Conservation (phyloP, 129 eudicot genomes). For the Tagetes erecta region DNA sequence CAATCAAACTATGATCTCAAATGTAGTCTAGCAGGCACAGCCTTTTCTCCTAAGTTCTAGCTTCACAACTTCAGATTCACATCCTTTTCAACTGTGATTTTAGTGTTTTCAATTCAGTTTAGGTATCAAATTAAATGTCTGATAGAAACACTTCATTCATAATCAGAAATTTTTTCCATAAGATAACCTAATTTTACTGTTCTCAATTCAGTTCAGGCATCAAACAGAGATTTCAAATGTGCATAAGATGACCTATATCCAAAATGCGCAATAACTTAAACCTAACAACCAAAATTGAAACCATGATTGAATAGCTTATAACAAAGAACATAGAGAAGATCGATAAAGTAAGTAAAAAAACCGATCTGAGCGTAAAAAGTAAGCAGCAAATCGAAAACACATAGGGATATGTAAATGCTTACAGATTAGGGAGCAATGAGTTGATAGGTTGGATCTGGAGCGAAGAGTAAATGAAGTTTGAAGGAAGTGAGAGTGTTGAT, state of each 20-base stretch:
- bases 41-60: no score
- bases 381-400: conserved; percentile 14
- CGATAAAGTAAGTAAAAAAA: not conserved
- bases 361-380: conserved; percentile 22
- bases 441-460: conserved; percentile 30
- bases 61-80: not conserved
- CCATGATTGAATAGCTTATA: not conserved
- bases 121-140: no score
- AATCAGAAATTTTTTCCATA: no score
- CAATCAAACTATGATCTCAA: conserved; percentile 1
- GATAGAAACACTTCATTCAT: no score
- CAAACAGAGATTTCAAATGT: no score
- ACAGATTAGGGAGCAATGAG: conserved; percentile 25
- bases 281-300: conserved; percentile 12
- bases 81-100: not conserved
- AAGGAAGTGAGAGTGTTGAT: conserved; percentile 24
- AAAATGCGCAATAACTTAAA: not conserved
- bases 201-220: no score
- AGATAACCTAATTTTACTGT: no score
- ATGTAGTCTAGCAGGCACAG: not conserved
- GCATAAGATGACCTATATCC: not conserved
- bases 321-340: conserved; percentile 8
- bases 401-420: conserved; percentile 21
- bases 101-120: no score
- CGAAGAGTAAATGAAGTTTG: not conserved